A percentile compares a stretch with the other conserved stretches of the same genome.
Conservation (phyloP, 345 rosid species). For the Sonneratia caseolaris region DNA sequence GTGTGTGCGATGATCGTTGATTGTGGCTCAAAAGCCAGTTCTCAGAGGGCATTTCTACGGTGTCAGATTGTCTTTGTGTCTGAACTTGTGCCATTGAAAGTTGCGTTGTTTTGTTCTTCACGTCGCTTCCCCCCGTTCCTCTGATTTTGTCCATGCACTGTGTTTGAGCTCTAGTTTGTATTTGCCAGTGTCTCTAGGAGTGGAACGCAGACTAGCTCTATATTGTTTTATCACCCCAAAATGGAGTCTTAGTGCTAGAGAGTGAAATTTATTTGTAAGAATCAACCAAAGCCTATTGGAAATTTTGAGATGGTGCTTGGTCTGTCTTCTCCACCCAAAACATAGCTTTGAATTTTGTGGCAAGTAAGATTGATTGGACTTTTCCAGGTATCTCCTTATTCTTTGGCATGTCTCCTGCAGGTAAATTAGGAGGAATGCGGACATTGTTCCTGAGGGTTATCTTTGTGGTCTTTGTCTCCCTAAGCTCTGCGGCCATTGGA, state of each 20-base stretch:
- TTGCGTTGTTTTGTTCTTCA: background rate
- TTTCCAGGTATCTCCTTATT: background rate
- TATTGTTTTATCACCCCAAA: too few relatives aligned
- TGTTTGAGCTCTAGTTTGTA: background rate
- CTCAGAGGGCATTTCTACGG: background rate
- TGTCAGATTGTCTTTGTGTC: background rate
- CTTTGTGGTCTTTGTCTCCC: conserved; percentile 20
- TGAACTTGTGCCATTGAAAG: background rate
- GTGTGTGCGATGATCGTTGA: background rate
- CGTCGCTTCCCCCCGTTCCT: background rate
- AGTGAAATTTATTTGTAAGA: background rate
- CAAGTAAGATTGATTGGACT: background rate
- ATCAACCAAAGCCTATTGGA: background rate
- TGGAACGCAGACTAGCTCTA: background rate
- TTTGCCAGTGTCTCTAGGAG: background rate
- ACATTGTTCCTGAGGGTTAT: conserved; percentile 1
- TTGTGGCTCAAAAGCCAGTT: background rate
- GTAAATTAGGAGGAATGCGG: background rate
- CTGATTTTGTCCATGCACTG: background rate
- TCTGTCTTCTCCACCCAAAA: background rate
- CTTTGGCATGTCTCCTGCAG: background rate
- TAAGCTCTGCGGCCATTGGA: conserved; percentile 28
- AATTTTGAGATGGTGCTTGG: background rate
- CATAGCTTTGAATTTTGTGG: background rate
- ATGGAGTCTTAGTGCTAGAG: background rate